Percentiles rank a stretch among this genome's conserved stretches.
These are phyloP conservation scores for Yamadazyma sp. DNA, from an alignment of 805 yeast genomes.

Conservation along the genomic window DNA sequence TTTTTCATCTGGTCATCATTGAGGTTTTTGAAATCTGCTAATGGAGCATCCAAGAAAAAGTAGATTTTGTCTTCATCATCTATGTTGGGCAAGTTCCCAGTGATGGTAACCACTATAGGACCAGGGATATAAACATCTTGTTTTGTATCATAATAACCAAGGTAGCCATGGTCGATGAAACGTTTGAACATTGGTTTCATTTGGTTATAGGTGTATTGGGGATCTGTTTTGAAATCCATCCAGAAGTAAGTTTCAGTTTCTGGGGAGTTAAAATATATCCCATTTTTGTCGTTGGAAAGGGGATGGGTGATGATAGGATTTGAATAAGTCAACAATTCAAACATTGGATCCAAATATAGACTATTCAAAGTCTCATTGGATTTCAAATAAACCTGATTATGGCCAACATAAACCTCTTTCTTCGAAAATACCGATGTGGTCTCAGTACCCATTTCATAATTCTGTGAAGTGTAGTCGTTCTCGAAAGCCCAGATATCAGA, in stretches of 20 bases:
- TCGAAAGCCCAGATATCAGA: slow-evolving; percentile 62
- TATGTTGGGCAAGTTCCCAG: slow-evolving; percentile 59
- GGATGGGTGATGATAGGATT: slow-evolving; percentile 31
- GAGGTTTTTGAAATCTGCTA: slow-evolving; percentile 27
- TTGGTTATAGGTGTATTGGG: slow-evolving; percentile 44
- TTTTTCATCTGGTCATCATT: slow-evolving; percentile 20
- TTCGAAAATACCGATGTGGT: slow-evolving; percentile 19
- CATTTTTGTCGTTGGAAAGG: slow-evolving; percentile 17
- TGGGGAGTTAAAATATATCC: slow-evolving; percentile 42
- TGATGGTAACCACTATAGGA: slow-evolving; percentile 60
- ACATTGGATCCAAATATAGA: slow-evolving; percentile 55
- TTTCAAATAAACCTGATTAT: slow-evolving; percentile 46
- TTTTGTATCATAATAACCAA: slow-evolving; percentile 46
- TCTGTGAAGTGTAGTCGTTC: slow-evolving; percentile 25
- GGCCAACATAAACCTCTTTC: slow-evolving; percentile 58
- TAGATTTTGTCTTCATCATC: slow-evolving; percentile 23
- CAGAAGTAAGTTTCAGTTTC: slow-evolving; percentile 55
- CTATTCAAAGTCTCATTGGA: slow-evolving; percentile 43
- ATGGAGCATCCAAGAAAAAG: slow-evolving; percentile 54
- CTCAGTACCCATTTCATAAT: slow-evolving; percentile 25
- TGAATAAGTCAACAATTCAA: slow-evolving; percentile 43
- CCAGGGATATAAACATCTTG: slow-evolving; percentile 37
- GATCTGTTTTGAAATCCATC: slow-evolving; percentile 61
- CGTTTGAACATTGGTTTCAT: slow-evolving; percentile 45
- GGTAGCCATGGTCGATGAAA: slow-evolving; percentile 45